Evolutionary conservation across 164 flowering plant species (phyloP).

Genomic region (Platanus orientalis): DNA sequence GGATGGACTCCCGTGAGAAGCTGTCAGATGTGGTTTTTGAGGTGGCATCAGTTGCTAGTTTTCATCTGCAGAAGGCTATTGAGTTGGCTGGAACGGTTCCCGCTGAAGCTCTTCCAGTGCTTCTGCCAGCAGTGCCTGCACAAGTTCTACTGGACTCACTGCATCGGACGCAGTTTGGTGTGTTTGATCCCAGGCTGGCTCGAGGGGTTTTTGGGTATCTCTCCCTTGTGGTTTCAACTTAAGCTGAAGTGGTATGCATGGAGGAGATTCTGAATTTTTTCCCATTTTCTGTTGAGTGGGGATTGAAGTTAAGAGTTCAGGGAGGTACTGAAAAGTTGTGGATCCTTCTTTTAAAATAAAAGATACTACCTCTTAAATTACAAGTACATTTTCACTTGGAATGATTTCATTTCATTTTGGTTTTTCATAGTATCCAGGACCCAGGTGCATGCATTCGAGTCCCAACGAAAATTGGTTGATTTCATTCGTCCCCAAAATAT

Average conservation of each 20-base stretch:
- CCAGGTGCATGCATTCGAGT: too few relatives aligned
- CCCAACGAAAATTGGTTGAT: too few relatives aligned
- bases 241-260: conserved; percentile 87
- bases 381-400: too few relatives aligned
- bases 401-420: too few relatives aligned
- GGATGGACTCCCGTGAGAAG: conserved; percentile 54
- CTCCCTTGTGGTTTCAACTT: conserved; percentile 84
- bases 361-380: too few relatives aligned
- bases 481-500: too few relatives aligned
- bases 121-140: conserved; percentile 82
- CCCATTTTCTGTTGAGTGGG: not conserved
- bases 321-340: too few relatives aligned
- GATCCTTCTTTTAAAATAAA: too few relatives aligned
- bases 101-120: conserved; percentile 68
- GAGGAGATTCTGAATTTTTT: conserved; percentile 49
- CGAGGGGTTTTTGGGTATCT: conserved; percentile 70
- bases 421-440: too few relatives aligned
- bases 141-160: conserved; percentile 69
- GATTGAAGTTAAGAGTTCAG: too few relatives aligned
- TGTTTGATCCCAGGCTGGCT: conserved; percentile 74
- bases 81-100: conserved; percentile 71
- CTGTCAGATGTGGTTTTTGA: conserved; percentile 76
- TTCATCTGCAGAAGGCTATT: conserved; percentile 82
- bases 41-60: conserved; percentile 87
- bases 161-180: conserved; percentile 65